These are phyloP conservation scores for Sporothrix variecibatus DNA, from an alignment of 2,329 filamentous ascomycete genomes.

Conservation along the genomic window DNA sequence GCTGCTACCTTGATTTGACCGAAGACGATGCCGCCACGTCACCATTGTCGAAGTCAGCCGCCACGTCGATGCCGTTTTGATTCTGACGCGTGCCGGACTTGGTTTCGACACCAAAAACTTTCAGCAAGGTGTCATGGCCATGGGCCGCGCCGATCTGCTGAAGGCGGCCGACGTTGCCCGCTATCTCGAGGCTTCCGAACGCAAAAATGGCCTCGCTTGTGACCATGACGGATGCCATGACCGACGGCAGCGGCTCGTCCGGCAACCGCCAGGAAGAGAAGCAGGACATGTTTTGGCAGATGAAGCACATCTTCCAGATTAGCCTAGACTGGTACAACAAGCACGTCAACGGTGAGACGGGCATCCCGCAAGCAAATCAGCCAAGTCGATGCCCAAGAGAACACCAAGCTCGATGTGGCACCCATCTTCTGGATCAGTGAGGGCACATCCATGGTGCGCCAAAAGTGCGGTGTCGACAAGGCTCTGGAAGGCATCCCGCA, in stretches of 20 bases:
- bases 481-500: neutral
- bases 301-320: conserved; percentile 28
- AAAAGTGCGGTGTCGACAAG: neutral
- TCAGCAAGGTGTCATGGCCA: neutral
- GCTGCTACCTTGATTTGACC: conserved; percentile 27
- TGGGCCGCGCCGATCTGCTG: conserved; percentile 20
- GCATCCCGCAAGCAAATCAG: neutral
- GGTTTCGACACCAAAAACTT: conserved; percentile 27
- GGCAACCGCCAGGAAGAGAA: conserved; percentile 3
- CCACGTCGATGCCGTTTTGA: conserved; percentile 31
- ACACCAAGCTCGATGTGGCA: conserved; percentile 19
- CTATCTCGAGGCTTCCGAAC: conserved; percentile 29
- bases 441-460: neutral
- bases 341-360: conserved; percentile 11
- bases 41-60: conserved; percentile 30
- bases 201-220: conserved; percentile 25
- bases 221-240: conserved; percentile 1
- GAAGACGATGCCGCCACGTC: conserved; percentile 20
- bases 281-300: conserved; percentile 30
- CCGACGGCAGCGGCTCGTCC: neutral
- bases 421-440: conserved; percentile 24
- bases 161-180: conserved; percentile 22
- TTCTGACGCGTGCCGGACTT: conserved; percentile 28
- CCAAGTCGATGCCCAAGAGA: neutral
- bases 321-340: conserved; percentile 27